Conservation (phyloP, 441 rosid species). For the Erodium chrysanthum region DNA sequence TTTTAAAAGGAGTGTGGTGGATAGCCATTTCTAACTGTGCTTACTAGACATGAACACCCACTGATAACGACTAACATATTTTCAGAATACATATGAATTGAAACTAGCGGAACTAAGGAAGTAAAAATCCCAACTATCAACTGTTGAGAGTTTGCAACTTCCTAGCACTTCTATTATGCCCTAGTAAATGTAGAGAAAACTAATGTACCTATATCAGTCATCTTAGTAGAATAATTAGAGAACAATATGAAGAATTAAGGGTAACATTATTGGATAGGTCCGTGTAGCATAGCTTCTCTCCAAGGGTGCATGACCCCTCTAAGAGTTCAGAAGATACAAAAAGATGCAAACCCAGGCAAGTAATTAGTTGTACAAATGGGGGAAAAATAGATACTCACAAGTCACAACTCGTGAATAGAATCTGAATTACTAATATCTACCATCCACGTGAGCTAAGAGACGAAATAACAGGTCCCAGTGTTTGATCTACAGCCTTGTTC, state of each 20-base stretch:
- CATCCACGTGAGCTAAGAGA: conserved; percentile 56
- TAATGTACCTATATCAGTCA: neutral
- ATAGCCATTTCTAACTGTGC: no score
- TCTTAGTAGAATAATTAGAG: neutral
- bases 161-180: neutral
- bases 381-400: conserved; percentile 14
- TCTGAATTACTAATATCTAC: conserved; percentile 29
- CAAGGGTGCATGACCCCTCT: conserved; percentile 11
- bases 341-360: conserved; percentile 9
- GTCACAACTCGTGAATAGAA: conserved; percentile 7
- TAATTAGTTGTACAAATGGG: conserved; percentile 9
- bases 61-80: no score
- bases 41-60: no score
- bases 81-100: no score
- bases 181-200: neutral
- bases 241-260: conserved; percentile 2
- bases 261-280: conserved; percentile 9
- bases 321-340: no score
- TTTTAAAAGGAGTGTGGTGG: neutral
- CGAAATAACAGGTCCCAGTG: conserved; percentile 54
- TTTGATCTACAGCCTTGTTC: conserved; percentile 80
- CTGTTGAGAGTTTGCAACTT: neutral
- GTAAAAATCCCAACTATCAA: neutral
- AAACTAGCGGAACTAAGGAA: neutral
- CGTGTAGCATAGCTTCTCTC: conserved; percentile 3